A percentile compares a stretch with the other conserved stretches of the same genome.
Conservation (phyloP, 2,329 filamentous ascomycete species). For the Alternaria hordeiaustralica region DNA sequence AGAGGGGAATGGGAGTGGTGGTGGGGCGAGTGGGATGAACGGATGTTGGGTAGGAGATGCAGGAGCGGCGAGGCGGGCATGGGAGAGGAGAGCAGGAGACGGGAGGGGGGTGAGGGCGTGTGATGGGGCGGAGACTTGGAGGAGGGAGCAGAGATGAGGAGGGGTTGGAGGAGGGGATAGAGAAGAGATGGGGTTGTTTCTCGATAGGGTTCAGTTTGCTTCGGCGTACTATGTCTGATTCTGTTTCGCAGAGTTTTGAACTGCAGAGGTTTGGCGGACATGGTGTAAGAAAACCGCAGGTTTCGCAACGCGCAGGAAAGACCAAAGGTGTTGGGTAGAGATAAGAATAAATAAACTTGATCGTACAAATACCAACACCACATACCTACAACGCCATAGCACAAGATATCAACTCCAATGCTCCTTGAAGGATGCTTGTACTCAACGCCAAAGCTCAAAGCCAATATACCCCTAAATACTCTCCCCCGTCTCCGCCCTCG, state of each 20-base stretch:
- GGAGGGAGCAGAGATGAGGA: not conserved
- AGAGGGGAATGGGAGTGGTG: not conserved
- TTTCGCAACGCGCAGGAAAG: not conserved
- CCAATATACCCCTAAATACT: constrained; percentile 20
- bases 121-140: not conserved
- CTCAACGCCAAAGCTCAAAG: not conserved
- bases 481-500: constrained; percentile 48
- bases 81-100: not conserved
- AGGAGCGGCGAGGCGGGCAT: not conserved
- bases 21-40: not conserved
- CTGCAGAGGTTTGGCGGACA: not conserved
- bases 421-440: not conserved
- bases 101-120: not conserved
- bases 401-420: not conserved
- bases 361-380: not conserved
- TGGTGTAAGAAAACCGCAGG: not conserved
- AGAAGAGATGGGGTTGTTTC: not conserved
- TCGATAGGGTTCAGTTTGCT: not conserved
- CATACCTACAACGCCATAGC: not conserved
- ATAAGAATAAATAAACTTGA: not conserved
- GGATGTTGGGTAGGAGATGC: not conserved
- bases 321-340: not conserved
- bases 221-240: not conserved
- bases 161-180: not conserved
- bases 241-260: not conserved